Percentiles rank a stretch among this genome's conserved stretches.
phyloP scores from a whole-genome alignment of 2,329 filamentous ascomycete genomes.

The Cordyceps farinosa region DNA sequence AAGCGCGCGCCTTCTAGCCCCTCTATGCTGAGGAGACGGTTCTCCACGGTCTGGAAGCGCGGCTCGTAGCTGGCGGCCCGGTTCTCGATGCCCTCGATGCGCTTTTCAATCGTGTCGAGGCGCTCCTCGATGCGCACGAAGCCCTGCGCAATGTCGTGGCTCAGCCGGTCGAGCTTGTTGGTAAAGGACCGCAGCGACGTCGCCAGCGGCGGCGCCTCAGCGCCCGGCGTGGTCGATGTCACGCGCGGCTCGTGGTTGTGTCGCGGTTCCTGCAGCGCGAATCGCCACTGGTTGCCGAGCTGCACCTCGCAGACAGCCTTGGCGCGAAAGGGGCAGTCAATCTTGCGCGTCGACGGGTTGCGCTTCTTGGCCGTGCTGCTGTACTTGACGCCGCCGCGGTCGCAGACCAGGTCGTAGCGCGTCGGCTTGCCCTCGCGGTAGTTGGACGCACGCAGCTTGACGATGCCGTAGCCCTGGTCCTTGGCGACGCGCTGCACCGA shows the following conservation, averaged over 20 bases:
- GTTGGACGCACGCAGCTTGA: conserved; percentile 60
- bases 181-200: conserved; percentile 56
- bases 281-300: conserved; percentile 61
- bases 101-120: conserved; percentile 51
- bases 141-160: conserved; percentile 53
- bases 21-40: conserved; percentile 33
- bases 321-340: conserved; percentile 60
- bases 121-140: conserved; percentile 49
- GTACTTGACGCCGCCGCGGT: conserved; percentile 62
- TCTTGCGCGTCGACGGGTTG: conserved; percentile 60
- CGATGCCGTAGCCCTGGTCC: conserved; percentile 60
- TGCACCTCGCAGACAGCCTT: conserved; percentile 63
- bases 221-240: conserved; percentile 50
- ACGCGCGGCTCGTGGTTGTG: conserved; percentile 61
- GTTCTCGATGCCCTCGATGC: conserved; percentile 52
- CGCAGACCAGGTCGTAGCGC: conserved; percentile 60
- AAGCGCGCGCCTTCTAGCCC: conserved; percentile 41
- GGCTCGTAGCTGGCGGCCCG: conserved; percentile 41
- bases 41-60: conserved; percentile 43
- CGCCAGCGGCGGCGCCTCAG: conserved; percentile 55
- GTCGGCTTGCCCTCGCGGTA: conserved; percentile 61
- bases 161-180: conserved; percentile 58
- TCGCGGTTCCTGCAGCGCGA: conserved; percentile 55
- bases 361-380: conserved; percentile 63
- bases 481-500: conserved; percentile 58